phyloP scores from a whole-genome alignment of 2,329 filamentous ascomycete genomes.

The Chaetomiaceae sp. region DNA sequence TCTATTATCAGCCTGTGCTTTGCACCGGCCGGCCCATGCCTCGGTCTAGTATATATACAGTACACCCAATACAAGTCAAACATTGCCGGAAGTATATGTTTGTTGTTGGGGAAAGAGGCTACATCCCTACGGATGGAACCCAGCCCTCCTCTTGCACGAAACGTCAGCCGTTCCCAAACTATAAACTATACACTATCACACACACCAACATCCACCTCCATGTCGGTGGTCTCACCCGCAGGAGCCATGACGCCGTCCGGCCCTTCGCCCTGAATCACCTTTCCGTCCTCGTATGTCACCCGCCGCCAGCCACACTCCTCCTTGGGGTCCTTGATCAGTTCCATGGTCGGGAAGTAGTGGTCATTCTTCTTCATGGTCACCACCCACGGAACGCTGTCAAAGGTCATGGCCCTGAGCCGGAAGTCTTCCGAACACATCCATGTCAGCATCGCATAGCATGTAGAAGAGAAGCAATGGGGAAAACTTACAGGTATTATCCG shows the following conservation, averaged over 20 bases:
- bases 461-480: not conserved
- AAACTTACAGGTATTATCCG: slow-evolving; percentile 80
- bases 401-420: slow-evolving; percentile 93
- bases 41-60: too few relatives aligned
- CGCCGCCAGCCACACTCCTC: slow-evolving; percentile 60
- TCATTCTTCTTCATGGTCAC: slow-evolving; percentile 99
- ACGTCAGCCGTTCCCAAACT: too few relatives aligned
- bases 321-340: slow-evolving; percentile 61
- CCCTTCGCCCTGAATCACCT: slow-evolving; percentile 51
- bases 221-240: slow-evolving; percentile 35
- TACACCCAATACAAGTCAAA: too few relatives aligned
- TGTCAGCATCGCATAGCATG: too few relatives aligned
- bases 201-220: slow-evolving; percentile 21
- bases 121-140: too few relatives aligned
- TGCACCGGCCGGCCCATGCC: too few relatives aligned
- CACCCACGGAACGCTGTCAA: slow-evolving; percentile 98
- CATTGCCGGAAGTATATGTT: too few relatives aligned
- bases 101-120: too few relatives aligned
- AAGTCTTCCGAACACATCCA: slow-evolving; percentile 59
- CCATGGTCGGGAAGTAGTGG: slow-evolving; percentile 78
- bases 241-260: slow-evolving; percentile 44
- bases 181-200: slow-evolving; percentile 4
- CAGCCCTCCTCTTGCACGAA: too few relatives aligned
- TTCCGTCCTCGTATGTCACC: slow-evolving; percentile 56
- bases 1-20: too few relatives aligned